Evolutionary conservation across 371 early-diverging fungal species (phyloP).

Genomic region (Amoeboaphelidium occidentale): DNA sequence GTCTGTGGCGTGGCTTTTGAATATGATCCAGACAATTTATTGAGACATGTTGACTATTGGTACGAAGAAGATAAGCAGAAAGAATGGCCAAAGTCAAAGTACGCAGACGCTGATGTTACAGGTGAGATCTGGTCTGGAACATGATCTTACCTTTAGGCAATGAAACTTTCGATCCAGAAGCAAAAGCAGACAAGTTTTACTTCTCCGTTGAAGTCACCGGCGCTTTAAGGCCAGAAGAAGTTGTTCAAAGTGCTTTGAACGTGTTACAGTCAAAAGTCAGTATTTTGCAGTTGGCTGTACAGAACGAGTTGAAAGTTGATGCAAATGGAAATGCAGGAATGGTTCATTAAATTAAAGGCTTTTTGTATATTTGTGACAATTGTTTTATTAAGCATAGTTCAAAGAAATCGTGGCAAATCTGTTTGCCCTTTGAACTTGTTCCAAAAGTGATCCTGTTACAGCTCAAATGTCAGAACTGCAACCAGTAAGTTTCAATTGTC

Average conservation of each 20-base stretch:
- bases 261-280: slow-evolving; percentile 51
- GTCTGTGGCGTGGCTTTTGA: slow-evolving; percentile 79
- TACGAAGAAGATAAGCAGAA: slow-evolving; percentile 54
- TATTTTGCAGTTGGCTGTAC: slow-evolving; percentile 6
- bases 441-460: too few species aligned
- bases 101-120: slow-evolving; percentile 38
- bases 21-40: slow-evolving; percentile 89
- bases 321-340: too few species aligned
- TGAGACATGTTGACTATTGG: slow-evolving; percentile 87
- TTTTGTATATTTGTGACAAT: too few species aligned
- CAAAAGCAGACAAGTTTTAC: slow-evolving; percentile 63
- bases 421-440: too few species aligned
- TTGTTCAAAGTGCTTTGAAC: slow-evolving; percentile 52
- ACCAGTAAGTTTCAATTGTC: too few species aligned
- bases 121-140: slow-evolving; percentile 20
- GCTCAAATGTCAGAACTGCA: too few species aligned
- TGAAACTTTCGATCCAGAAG: slow-evolving; percentile 57
- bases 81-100: slow-evolving; percentile 70
- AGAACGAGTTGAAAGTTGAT: too few species aligned
- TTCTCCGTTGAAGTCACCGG: slow-evolving; percentile 73
- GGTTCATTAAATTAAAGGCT: too few species aligned
- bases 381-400: too few species aligned
- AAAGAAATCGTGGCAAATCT: too few species aligned
- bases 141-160: background rate
- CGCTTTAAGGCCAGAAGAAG: slow-evolving; percentile 58